Base-by-base conservation (phyloP, 2,329 filamentous ascomycete species). In the Herpotrichia juniperi region DNA sequence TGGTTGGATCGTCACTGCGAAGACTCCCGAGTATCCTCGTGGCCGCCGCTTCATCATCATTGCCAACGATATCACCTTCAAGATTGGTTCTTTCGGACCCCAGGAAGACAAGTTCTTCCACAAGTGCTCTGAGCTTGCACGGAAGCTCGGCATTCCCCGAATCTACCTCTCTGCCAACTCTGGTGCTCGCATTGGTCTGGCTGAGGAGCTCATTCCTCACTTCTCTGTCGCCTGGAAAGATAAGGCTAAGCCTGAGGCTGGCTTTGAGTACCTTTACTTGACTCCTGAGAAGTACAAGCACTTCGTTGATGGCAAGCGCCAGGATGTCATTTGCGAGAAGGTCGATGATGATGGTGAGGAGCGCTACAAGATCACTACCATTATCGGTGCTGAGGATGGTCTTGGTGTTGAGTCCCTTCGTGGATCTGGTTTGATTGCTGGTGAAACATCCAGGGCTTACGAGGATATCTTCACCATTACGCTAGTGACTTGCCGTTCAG, bases 161-260 rank as follows among this genome's bases (percentile, higher is more conserved):
- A 93, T 99, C 73, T 99, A 99, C 79, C 82, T 99, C 53, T 99
- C 94, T 74, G 94, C 94, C 74, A 99, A 99, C 84, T 99, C 94
- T 53, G 94, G 94, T 84, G 94, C 94, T 62, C 93, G 94, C 71
- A 91, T 99, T 66, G 94, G 94, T 69, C 88, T 99, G 76, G 94
- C 94, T 55, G 93, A 96, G 65, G 94, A 97, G 81, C 82, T 99
- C 59, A 96, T 99, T 76, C 93, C 93, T 21, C 89, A 96, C 81
- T 97, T 97, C 84, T 94, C 90, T 61, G 93, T 97, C 49, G 94
- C 93, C 2, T 99, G 93, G 93, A 97, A 96, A 74, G 88, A 97
- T 64, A 77, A 84, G 2, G 78, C 78, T 57, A 92, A 87, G 74
- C 94, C 91, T 37, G 90, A 96, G 72, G 81, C 86, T 62, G 94